phyloP scores from a whole-genome alignment of 1,139 yeast species.

The Zygosaccharomyces pseudobailii region DNA sequence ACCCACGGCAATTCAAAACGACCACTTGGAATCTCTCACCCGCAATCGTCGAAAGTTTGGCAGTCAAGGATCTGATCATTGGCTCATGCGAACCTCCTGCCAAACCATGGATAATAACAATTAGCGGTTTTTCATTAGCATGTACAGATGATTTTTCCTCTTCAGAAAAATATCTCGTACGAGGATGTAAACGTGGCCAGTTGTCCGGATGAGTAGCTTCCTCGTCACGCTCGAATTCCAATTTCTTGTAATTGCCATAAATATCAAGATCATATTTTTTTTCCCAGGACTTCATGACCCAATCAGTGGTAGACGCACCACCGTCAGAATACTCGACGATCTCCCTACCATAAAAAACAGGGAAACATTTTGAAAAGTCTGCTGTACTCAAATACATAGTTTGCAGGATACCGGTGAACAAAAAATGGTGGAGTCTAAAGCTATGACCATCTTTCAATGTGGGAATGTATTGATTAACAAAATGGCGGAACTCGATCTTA shows the following conservation, averaged over 20 bases:
- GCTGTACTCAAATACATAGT: constrained; percentile 61
- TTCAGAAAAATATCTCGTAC: constrained; percentile 65
- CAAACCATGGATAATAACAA: constrained; percentile 74
- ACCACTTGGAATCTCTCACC: constrained; percentile 53
- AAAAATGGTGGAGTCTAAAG: constrained; percentile 56
- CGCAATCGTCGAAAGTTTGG: constrained; percentile 28
- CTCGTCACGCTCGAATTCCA: constrained; percentile 47
- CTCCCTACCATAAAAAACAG: constrained; percentile 74
- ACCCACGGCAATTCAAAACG: constrained; percentile 80
- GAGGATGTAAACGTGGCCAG: constrained; percentile 71
- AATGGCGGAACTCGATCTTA: constrained; percentile 33
- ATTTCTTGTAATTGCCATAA: constrained; percentile 32
- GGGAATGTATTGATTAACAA: constrained; percentile 43
- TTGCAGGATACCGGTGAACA: constrained; percentile 73
- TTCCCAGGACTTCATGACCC: constrained; percentile 47
- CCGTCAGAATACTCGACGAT: constrained; percentile 54
- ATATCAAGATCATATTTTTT: constrained; percentile 36
- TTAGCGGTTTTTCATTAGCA: constrained; percentile 52
- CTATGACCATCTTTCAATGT: constrained; percentile 42
- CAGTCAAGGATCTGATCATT: constrained; percentile 61
- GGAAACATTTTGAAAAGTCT: constrained; percentile 47
- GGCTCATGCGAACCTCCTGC: constrained; percentile 93
- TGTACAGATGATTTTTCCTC: constrained; percentile 41
- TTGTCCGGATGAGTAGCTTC: constrained; percentile 55
- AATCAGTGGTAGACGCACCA: constrained; percentile 74